Base-by-base conservation (phyloP, 129 eudicot genomes). In the Silybum marianum region DNA sequence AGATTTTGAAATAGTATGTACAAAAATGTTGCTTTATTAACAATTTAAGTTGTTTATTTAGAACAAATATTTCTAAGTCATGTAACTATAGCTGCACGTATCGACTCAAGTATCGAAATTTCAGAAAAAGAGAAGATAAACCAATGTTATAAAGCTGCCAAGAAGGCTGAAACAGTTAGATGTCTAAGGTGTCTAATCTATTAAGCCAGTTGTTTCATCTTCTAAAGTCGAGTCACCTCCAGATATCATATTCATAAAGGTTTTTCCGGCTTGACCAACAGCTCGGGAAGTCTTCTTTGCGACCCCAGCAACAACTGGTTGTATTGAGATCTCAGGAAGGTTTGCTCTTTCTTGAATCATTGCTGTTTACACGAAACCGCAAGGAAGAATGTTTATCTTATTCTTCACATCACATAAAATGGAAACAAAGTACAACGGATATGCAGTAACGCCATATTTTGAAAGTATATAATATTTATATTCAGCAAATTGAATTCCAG, bases 321-420 rank as follows among this genome's bases (percentile, higher is more conserved):
- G 88, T 79, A 94, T 38, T 62, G 97, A 88, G 85, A 94, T 90
- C 75, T 40, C 81, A 21, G 97, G 98, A 83, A 94, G 88, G 85
- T 36, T 86, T 75, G 98, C 98, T 76, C 97, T 88, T 86, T 91
- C 97, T 87, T 94, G 77, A 76, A 94, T 90, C 93, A 94, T 91
- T 74, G 93, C 98, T 94, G 84, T 79, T 84, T 74, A 71, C 40
- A 84, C 3, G 34, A 77, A 83, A 63, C 21, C 68, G 10, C 6
- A 60, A 21, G 40, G 63, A 21, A 69, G 16, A 66, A 38, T 63
- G 21, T 25, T n/a, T 11, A 65, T 62, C 19, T 21, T 39, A 51
- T 80, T 16, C 42, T 54, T 78, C 70, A 28, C 67, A 63, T n/a
- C n/a, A n/a, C n/a, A n/a, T n/a, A n/a, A n/a, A n/a, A n/a, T 10